phyloP scores from a whole-genome alignment of 2,329 filamentous ascomycete species.

The Diaporthe batatas region DNA sequence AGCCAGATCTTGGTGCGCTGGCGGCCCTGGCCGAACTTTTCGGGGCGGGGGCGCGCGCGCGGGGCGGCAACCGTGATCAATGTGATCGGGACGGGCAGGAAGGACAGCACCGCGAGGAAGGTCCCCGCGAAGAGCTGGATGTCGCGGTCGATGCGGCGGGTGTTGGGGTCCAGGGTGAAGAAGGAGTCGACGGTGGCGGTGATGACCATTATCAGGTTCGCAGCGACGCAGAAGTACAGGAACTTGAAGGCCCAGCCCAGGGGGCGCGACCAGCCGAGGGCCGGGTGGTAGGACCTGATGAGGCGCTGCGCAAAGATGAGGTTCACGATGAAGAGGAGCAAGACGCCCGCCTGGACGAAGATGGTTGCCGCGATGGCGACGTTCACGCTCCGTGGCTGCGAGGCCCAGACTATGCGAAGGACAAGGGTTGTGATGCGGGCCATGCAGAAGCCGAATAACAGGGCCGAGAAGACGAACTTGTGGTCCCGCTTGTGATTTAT shows the following conservation, averaged over 20 bases:
- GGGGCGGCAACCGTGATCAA: constrained; percentile 63
- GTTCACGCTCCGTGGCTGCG: constrained; percentile 53
- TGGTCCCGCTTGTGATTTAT: constrained; percentile 64
- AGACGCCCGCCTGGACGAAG: constrained; percentile 79
- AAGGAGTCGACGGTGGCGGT: constrained; percentile 72
- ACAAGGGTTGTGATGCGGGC: constrained; percentile 65
- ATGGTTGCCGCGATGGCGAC: constrained; percentile 73
- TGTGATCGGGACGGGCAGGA: constrained; percentile 73
- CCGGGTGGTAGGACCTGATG: constrained; percentile 78
- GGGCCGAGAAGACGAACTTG: constrained; percentile 71
- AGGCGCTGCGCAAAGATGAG: constrained; percentile 82
- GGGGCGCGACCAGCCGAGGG: constrained; percentile 74
- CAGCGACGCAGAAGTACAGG: constrained; percentile 69
- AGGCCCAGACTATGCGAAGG: constrained; percentile 67
- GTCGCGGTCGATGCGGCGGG: constrained; percentile 66
- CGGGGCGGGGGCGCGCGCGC: constrained; percentile 52
- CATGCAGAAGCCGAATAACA: constrained; percentile 71
- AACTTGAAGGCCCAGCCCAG: constrained; percentile 67
- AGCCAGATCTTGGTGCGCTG: constrained; percentile 77
- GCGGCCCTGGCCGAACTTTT: constrained; percentile 76
- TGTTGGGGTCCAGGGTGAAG: constrained; percentile 71
- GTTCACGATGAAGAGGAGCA: constrained; percentile 84
- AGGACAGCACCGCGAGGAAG: constrained; percentile 74
- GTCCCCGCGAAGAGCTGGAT: constrained; percentile 74
- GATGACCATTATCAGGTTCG: constrained; percentile 76